Evolutionary conservation across 2,329 filamentous ascomycete species (phyloP).

Genomic region (Exophiala calicioides): DNA sequence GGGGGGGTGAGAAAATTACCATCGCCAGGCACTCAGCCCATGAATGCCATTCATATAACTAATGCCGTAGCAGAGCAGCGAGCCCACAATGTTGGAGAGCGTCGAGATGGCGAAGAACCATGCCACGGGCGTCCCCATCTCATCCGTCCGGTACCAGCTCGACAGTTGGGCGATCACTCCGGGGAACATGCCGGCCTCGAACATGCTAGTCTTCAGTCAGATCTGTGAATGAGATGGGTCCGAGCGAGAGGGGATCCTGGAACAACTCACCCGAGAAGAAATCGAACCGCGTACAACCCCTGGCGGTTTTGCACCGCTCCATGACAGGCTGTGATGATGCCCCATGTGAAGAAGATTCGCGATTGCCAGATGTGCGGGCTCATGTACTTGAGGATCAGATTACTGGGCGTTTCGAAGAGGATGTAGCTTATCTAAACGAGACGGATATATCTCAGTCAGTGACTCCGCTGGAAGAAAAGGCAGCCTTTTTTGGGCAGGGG

Average conservation of each 20-base stretch:
- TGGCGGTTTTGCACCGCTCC: background rate
- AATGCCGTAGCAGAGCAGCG: background rate
- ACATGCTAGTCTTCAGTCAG: too few species aligned
- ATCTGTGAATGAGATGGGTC: too few species aligned
- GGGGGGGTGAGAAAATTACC: conserved; percentile 34
- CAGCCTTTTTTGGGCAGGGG: too few species aligned
- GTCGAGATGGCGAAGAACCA: background rate
- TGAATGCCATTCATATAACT: conserved; percentile 38
- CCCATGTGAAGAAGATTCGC: background rate
- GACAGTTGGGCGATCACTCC: background rate
- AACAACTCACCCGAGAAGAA: too few species aligned
- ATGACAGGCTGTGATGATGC: background rate
- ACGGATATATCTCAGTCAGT: background rate
- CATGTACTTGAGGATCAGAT: background rate
- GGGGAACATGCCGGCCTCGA: background rate
- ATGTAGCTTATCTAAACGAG: background rate
- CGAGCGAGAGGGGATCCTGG: too few species aligned
- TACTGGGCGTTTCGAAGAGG: background rate
- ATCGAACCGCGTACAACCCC: background rate
- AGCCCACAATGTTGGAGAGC: background rate
- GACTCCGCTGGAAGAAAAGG: too few species aligned
- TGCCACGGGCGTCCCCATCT: background rate
- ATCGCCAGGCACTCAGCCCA: conserved; percentile 46
- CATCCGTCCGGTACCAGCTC: background rate
- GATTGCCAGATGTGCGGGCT: background rate